Percentiles rank a stretch among this genome's conserved stretches.
Conservation (phyloP, 805 yeast species). For the Lipomyces sp. region DNA sequence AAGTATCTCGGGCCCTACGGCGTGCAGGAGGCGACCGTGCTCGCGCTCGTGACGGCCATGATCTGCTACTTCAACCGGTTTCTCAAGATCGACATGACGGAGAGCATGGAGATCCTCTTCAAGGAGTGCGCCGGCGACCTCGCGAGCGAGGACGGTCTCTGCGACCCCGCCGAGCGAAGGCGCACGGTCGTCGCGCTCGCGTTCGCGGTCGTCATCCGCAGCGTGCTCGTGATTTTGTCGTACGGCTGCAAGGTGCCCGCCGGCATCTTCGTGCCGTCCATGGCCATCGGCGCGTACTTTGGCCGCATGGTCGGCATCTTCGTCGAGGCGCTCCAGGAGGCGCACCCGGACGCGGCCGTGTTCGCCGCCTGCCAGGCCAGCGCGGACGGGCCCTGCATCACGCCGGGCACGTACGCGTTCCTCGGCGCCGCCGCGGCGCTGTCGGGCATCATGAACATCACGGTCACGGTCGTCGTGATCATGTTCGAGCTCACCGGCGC, state of each 20-base stretch:
- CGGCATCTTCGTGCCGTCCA: slow-evolving; percentile 93
- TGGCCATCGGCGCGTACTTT: slow-evolving; percentile 95
- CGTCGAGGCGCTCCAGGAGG: slow-evolving; percentile 51
- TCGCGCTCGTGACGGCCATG: slow-evolving; percentile 68
- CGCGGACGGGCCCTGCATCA: slow-evolving; percentile 55
- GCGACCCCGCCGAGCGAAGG: slow-evolving; percentile 27
- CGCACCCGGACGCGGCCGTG: slow-evolving; percentile 39
- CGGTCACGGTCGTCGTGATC: slow-evolving; percentile 88
- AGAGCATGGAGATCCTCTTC: slow-evolving; percentile 84
- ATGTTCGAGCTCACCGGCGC: slow-evolving; percentile 98
- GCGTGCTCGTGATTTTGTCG: slow-evolving; percentile 70
- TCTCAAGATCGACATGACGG: slow-evolving; percentile 87
- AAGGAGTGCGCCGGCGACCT: slow-evolving; percentile 61
- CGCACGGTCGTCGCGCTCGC: slow-evolving; percentile 51
- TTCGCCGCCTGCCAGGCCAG: slow-evolving; percentile 42
- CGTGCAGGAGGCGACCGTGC: slow-evolving; percentile 63
- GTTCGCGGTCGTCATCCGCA: slow-evolving; percentile 70
- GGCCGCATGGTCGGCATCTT: slow-evolving; percentile 81
- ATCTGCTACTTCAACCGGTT: slow-evolving; percentile 82
- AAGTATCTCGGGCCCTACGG: slow-evolving; percentile 52
- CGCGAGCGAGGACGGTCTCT: slow-evolving; percentile 40
- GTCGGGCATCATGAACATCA: slow-evolving; percentile 89
- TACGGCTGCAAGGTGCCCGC: slow-evolving; percentile 95
- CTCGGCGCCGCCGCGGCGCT: slow-evolving; percentile 95
- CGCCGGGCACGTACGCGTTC: slow-evolving; percentile 93